Base-by-base conservation (phyloP, 108 stramenopile species). In the Mediolabrus comicus region DNA sequence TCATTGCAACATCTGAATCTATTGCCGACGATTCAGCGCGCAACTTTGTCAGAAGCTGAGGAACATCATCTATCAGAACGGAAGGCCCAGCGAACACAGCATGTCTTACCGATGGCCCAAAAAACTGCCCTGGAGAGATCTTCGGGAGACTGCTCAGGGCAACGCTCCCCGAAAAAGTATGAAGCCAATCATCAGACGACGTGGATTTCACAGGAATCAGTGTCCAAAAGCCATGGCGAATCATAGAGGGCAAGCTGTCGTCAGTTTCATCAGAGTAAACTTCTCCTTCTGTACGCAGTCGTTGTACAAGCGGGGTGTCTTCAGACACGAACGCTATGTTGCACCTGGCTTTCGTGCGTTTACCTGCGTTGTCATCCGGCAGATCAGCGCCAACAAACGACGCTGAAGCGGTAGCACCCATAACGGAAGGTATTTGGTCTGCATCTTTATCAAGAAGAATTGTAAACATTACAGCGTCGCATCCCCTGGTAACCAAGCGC, bases 261-360 rank as follows among this genome's bases (percentile, higher is more conserved):
- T 24, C 36, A 31, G 4, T 31, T 19, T 59, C 46, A 30, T 77
- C 76, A 1, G 62, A 12, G 32, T 77, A 77, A 56, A 59, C 64
- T 33, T 77, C 68, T 14, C 76, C 76, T 60, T 77, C 76, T 22
- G 76, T 59, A 11, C 31, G 60, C 58, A 77, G 54, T 56, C 72
- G 51, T 31, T 84, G 61, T 26, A 86, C 77, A 33, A 92, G 55
- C 0, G 72, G 66, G 55, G 86, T 89, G 10, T 35, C 53, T n/a
- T 82, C 80, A 0, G 89, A 86, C 25, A 93, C 92, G 66, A 90
- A 93, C 12, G 92, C 89, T 29, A 93, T 30, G 59, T 90, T 93
- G 38, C 89, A 90, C 49, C 76, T 39, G 4, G 68, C 69, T 27
- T 58, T 51, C 5, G 76, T 77, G 9, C 53, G 43, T 28, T 36